A percentile compares a stretch with the other conserved stretches of the same genome.
Conservation (phyloP, 257 asterid species). For the Anisodus acutangulus region DNA sequence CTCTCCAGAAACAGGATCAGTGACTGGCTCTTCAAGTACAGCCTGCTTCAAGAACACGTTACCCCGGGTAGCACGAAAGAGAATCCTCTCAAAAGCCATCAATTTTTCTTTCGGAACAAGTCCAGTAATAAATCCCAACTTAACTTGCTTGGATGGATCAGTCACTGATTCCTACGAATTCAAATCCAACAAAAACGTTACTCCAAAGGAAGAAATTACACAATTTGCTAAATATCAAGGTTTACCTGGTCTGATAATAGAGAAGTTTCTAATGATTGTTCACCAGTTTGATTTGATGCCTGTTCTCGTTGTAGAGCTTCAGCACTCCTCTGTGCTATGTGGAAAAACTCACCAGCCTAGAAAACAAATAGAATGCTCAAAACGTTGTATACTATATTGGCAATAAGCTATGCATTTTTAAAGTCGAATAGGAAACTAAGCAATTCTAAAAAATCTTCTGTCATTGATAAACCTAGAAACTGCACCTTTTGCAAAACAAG, state of each 20-base stretch:
- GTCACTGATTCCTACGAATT: constrained; percentile 54
- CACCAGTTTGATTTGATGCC: constrained; percentile 71
- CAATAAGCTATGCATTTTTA: not conserved
- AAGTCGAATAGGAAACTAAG: constrained; percentile 18
- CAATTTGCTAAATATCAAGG: constrained; percentile 1
- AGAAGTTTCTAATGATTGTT: constrained; percentile 91
- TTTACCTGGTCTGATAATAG: constrained; percentile 73
- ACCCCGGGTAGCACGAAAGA: constrained; percentile 99
- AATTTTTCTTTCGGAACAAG: constrained; percentile 92
- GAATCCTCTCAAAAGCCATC: constrained; percentile 94
- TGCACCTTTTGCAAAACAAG: constrained; percentile 78
- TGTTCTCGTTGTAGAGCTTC: constrained; percentile 76
- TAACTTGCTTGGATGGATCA: constrained; percentile 94
- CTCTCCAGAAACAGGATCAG: constrained; percentile 92
- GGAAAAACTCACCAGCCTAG: constrained; percentile 91
- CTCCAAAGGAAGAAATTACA: not conserved
- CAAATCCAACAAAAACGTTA: constrained; percentile 31
- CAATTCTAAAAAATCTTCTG: not conserved
- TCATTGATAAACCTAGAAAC: not conserved
- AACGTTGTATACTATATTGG: constrained; percentile 27
- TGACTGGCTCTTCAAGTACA: constrained; percentile 74
- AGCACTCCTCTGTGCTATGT: constrained; percentile 79
- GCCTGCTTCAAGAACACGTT: constrained; percentile 86
- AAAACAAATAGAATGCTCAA: constrained; percentile 31
- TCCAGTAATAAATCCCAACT: constrained; percentile 85